phyloP scores from a whole-genome alignment of 495 filamentous ascomycete species.

The Penicillium daleae region DNA sequence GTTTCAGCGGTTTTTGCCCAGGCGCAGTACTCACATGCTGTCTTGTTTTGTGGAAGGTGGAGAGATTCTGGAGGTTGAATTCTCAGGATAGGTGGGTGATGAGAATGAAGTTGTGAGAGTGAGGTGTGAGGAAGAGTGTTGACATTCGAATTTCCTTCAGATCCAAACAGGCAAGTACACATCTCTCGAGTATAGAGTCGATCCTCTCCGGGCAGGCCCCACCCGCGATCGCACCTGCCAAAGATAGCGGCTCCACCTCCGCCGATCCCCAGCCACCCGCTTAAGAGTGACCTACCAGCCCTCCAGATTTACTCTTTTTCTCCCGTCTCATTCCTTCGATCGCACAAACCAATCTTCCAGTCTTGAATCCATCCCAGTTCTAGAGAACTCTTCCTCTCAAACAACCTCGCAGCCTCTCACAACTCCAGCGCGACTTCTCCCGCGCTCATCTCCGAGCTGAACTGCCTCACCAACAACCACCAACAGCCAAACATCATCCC shows the following conservation, averaged over 20 bases:
- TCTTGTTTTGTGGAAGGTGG: no score
- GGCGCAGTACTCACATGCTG: not conserved
- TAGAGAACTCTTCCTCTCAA: not conserved
- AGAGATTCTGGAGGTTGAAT: not conserved
- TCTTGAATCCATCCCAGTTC: not conserved
- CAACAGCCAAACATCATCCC: not conserved
- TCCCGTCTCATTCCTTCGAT: not conserved
- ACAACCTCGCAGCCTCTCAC: not conserved
- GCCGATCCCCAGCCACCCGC: constrained; percentile 8
- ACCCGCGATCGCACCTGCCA: no score
- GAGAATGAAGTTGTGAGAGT: not conserved
- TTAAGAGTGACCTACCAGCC: not conserved
- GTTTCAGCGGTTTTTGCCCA: not conserved
- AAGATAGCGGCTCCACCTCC: constrained; percentile 2
- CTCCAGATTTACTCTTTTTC: not conserved
- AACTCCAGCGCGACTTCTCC: not conserved
- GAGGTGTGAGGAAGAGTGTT: not conserved
- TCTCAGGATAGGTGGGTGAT: no score
- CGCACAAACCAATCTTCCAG: not conserved
- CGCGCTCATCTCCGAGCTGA: not conserved
- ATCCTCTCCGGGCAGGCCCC: no score
- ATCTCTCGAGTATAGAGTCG: no score
- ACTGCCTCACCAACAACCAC: constrained; percentile 1
- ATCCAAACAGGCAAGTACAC: no score
- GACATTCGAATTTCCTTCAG: no score